Base-by-base conservation (phyloP, 2,329 filamentous ascomycete species). In the Colletotrichum sp. region DNA sequence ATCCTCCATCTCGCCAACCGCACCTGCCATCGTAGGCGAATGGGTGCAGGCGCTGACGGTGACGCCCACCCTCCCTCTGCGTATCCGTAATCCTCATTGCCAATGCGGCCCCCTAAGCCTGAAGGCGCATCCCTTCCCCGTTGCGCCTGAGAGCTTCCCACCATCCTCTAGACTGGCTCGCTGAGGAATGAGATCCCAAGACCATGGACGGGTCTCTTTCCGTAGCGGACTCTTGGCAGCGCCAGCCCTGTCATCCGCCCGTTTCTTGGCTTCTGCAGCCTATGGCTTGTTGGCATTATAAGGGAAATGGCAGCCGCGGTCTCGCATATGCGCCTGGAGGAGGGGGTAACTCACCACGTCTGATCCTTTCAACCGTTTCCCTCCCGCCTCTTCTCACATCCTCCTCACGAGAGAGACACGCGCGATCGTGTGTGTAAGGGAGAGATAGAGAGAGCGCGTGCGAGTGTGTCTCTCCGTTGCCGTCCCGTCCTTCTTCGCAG, bases 191-290 rank as follows among this genome's bases (percentile, higher is more conserved):
- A 67, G 52, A 72, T 67, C 43, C 69, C 69, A 72, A 72, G 73
- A 72, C 36, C 43, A 52, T 65, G 73, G 57, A 64, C 57, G 70
- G 73, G 70, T 64, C 70, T 60, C 70, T 28, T 73, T 48, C 70
- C 73, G 70, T 75, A 73, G 73, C 64, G 64, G 70, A 58, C 16
- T 58, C 73, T 75, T 75, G 73, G 73, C 73, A 69, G 43, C 64
- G 64, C 64, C 70, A 73, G 73, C 58, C 73, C 70, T 75, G 73
- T 75, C 73, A 73, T 68, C 64, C 70, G 65, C 66, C 64, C 64
- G n/a, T 26, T 28, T 65, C 73, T 75, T 75, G 73, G 73, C 67
- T 60, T 71, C 26, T 57, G 60, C 28, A 38, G 58, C 58, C 55
- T 38, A 67, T 57, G 63, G 24, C 61, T 66, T 65, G 30, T 26